Conservation (phyloP, 1,284 basidiomycete genomes). For the Leucoagaricus sp. region DNA sequence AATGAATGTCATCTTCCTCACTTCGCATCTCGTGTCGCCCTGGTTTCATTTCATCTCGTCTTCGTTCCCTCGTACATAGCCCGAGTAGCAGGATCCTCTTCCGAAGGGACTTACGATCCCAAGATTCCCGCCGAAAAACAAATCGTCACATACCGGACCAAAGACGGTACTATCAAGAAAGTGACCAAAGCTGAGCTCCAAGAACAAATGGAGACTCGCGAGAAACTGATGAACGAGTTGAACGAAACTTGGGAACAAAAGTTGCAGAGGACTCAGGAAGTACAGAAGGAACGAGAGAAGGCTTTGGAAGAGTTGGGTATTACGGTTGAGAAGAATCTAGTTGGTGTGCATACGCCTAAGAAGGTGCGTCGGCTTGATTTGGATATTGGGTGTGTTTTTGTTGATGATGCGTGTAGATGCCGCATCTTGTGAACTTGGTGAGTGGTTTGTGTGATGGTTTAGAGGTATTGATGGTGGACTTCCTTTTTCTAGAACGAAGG, state of each 20-base stretch:
- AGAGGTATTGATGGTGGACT: slow-evolving; percentile 12
- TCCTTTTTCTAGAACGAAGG: slow-evolving; percentile 74
- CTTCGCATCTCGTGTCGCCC: too few relatives aligned
- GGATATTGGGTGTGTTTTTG: neutral
- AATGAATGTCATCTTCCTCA: too few relatives aligned
- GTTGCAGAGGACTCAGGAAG: slow-evolving; percentile 87
- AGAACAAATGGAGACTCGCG: slow-evolving; percentile 94
- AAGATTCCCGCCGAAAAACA: slow-evolving; percentile 92
- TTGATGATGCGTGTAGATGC: slow-evolving; percentile 58
- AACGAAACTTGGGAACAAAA: slow-evolving; percentile 99
- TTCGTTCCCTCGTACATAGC: slow-evolving; percentile 48
- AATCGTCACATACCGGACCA: slow-evolving; percentile 92
- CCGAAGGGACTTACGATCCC: slow-evolving; percentile 85
- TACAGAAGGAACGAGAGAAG: slow-evolving; percentile 95
- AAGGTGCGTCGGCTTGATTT: slow-evolving; percentile 51
- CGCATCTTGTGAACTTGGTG: slow-evolving; percentile 93
- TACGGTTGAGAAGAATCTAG: slow-evolving; percentile 93
- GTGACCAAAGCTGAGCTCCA: slow-evolving; percentile 97
- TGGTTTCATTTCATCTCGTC: too few relatives aligned
- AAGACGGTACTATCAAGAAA: slow-evolving; percentile 91
- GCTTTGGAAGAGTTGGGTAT: slow-evolving; percentile 97
- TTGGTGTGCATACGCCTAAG: slow-evolving; percentile 99
- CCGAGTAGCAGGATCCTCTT: slow-evolving; percentile 62
- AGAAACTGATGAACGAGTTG: slow-evolving; percentile 95
- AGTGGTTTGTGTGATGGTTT: slow-evolving; percentile 31